phyloP scores from a whole-genome alignment of 768 basidiomycete genomes.

The Lactarius hatsudake region DNA sequence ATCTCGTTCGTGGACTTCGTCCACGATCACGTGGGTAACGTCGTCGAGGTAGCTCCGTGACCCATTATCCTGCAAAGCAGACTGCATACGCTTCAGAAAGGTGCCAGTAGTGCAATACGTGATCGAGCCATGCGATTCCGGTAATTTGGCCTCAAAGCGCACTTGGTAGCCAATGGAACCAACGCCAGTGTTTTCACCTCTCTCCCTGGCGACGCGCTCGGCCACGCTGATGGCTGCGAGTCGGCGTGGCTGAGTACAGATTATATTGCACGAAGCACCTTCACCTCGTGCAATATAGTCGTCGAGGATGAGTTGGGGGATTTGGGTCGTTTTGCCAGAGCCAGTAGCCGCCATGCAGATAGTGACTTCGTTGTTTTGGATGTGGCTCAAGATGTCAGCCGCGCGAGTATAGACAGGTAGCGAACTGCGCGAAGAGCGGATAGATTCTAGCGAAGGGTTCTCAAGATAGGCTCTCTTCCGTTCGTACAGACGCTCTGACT shows the following conservation, averaged over 20 bases:
- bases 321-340: slow-evolving; percentile 92
- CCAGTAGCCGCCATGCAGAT: slow-evolving; percentile 89
- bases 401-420: slow-evolving; percentile 77
- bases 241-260: slow-evolving; percentile 92
- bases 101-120: slow-evolving; percentile 94
- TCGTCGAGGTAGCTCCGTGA: slow-evolving; percentile 54
- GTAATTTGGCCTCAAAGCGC: slow-evolving; percentile 80
- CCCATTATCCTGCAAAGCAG: slow-evolving; percentile 51
- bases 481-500: slow-evolving; percentile 56
- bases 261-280: slow-evolving; percentile 81
- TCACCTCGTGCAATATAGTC: slow-evolving; percentile 73
- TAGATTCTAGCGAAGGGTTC: slow-evolving; percentile 57
- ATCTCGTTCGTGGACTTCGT: slow-evolving; percentile 96
- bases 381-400: slow-evolving; percentile 61
- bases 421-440: slow-evolving; percentile 62
- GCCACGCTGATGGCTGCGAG: slow-evolving; percentile 91
- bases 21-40: slow-evolving; percentile 87
- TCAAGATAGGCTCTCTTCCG: slow-evolving; percentile 56
- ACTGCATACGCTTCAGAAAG: slow-evolving; percentile 83
- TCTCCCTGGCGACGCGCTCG: slow-evolving; percentile 84
- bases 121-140: slow-evolving; percentile 77
- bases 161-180: slow-evolving; percentile 86
- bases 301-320: slow-evolving; percentile 90
- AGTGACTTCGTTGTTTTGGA: slow-evolving; percentile 77
- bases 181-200: slow-evolving; percentile 66